Conservation (phyloP, 2,329 filamentous ascomycete genomes). For the Blastomyces gilchristii region DNA sequence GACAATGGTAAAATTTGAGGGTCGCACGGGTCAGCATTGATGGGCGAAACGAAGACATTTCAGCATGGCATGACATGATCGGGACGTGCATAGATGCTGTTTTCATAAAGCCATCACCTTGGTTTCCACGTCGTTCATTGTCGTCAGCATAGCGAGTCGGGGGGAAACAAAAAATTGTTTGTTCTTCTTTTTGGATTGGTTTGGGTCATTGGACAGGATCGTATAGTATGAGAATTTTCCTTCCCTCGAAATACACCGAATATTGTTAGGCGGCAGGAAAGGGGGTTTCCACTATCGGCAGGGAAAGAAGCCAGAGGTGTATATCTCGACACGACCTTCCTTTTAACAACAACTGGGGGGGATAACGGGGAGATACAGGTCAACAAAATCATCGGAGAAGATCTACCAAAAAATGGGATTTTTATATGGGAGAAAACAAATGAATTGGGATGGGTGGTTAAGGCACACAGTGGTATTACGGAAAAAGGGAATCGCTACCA, state of each 20-base stretch:
- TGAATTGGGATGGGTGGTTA: constrained; percentile 10
- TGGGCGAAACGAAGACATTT: constrained; percentile 10
- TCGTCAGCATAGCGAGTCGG: constrained; percentile 15
- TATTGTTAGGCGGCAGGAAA: background rate
- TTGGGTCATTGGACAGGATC: background rate
- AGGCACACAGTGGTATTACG: constrained; percentile 6
- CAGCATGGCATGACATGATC: constrained; percentile 7
- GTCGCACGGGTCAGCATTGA: constrained; percentile 3
- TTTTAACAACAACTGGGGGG: constrained; percentile 13
- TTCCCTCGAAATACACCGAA: background rate
- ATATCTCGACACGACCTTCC: constrained; percentile 5
- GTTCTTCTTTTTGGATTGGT: background rate
- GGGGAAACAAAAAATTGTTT: constrained; percentile 3
- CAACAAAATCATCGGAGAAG: constrained; percentile 8
- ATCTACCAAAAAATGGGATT: constrained; percentile 7
- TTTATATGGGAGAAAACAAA: constrained; percentile 7
- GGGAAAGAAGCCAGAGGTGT: background rate
- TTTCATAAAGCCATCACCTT: constrained; percentile 7
- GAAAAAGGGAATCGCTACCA: constrained; percentile 6
- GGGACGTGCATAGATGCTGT: constrained; percentile 10
- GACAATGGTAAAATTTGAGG: constrained; percentile 6
- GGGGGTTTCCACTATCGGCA: background rate
- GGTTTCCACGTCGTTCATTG: constrained; percentile 8
- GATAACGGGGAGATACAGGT: constrained; percentile 7
- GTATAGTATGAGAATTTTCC: constrained; percentile 1